These are phyloP conservation scores for Ganoderma resinaceum DNA, from an alignment of 1,284 basidiomycete genomes.

Conservation along the genomic window DNA sequence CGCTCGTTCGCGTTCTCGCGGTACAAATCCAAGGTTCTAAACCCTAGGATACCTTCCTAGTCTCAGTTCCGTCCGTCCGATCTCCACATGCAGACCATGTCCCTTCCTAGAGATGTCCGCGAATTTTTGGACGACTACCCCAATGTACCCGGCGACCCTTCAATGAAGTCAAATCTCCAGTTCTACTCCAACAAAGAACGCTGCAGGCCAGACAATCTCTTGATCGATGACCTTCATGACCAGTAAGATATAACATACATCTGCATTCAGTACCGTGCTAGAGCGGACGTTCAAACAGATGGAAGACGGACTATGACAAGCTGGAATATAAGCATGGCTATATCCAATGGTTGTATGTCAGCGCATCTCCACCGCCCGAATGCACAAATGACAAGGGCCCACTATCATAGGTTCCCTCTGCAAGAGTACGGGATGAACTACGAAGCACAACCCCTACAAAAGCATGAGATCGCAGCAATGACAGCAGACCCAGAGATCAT, in stretches of 20 bases:
- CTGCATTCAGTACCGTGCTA: not conserved
- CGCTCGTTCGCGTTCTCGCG: constrained; percentile 6
- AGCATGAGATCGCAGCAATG: constrained; percentile 70
- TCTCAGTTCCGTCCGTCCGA: not conserved
- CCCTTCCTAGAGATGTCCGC: constrained; percentile 62
- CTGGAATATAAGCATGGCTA: constrained; percentile 76
- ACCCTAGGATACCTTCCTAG: not conserved
- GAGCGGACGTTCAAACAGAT: constrained; percentile 47
- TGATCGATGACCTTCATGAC: constrained; percentile 69
- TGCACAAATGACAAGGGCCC: not conserved
- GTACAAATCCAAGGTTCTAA: not conserved
- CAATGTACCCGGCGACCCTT: constrained; percentile 46
- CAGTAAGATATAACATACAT: constrained; percentile 46
- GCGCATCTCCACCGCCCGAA: not conserved
- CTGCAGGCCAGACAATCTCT: constrained; percentile 67
- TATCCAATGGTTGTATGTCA: constrained; percentile 76
- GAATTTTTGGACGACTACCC: constrained; percentile 73
- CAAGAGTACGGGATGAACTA: constrained; percentile 76
- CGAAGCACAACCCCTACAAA: constrained; percentile 68
- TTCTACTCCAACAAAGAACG: constrained; percentile 69
- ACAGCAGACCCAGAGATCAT: constrained; percentile 56
- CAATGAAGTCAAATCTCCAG: constrained; percentile 56
- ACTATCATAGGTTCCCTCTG: constrained; percentile 62
- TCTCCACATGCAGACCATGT: constrained; percentile 16
- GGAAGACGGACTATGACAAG: constrained; percentile 66